Conservation (phyloP, 2,329 filamentous ascomycete species). For the Neofusicoccum sp. region DNA sequence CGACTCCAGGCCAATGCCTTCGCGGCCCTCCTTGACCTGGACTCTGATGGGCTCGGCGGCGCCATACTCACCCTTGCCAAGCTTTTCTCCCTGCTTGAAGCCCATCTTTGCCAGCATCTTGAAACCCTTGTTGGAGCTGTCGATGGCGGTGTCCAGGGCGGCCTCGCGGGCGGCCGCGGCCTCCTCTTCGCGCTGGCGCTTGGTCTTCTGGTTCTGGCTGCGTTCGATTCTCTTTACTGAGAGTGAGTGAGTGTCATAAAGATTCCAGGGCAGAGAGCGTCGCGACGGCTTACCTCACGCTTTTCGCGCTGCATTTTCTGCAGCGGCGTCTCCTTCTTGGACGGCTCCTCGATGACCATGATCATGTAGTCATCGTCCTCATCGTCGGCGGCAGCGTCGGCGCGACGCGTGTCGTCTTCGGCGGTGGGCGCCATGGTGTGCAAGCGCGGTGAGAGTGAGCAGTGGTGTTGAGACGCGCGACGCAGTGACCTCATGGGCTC, state of each 20-base stretch:
- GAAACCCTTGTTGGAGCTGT: constrained; percentile 76
- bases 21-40: constrained; percentile 74
- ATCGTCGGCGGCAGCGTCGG: constrained; percentile 24
- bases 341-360: constrained; percentile 80
- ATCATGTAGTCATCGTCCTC: constrained; percentile 92
- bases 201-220: constrained; percentile 61
- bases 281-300: constrained; percentile 46
- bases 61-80: constrained; percentile 65
- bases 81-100: constrained; percentile 72
- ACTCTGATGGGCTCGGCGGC: constrained; percentile 75
- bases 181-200: constrained; percentile 77
- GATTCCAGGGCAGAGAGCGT: background rate
- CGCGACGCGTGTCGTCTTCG: background rate
- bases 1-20: constrained; percentile 80
- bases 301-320: constrained; percentile 60
- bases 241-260: constrained; percentile 18
- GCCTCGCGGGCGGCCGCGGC: constrained; percentile 72
- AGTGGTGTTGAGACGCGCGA: background rate
- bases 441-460: background rate
- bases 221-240: constrained; percentile 19
- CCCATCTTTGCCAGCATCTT: constrained; percentile 98
- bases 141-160: constrained; percentile 69
- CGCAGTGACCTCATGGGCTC: constrained; percentile 16
- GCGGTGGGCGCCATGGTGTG: background rate
- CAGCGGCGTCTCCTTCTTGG: constrained; percentile 62